These are phyloP conservation scores for Phytophthora sp. DNA, from an alignment of 352 stramenopile genomes.

Conservation along the genomic window DNA sequence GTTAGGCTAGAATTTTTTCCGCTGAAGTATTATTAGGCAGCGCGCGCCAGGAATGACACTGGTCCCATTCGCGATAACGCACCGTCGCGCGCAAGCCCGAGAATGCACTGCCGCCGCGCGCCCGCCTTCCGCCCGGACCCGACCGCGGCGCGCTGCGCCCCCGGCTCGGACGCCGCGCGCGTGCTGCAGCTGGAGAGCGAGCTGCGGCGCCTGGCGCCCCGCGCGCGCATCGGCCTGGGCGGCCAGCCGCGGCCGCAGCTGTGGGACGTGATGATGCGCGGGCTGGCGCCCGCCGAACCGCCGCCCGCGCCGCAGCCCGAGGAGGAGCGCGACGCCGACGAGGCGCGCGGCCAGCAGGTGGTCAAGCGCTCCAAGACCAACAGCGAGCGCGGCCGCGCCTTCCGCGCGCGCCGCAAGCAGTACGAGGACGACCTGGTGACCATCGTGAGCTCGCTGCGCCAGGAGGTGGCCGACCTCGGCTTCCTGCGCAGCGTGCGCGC, in stretches of 20 bases:
- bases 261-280: slow-evolving; percentile 28
- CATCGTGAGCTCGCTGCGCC: slow-evolving; percentile 44
- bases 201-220: not conserved
- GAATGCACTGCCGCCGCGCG: slow-evolving; percentile 8
- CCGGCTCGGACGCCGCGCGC: not conserved
- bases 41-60: not conserved
- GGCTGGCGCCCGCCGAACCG: slow-evolving; percentile 1
- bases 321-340: slow-evolving; percentile 3
- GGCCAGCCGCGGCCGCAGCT: slow-evolving; percentile 16
- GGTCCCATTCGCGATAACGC: slow-evolving; percentile 7
- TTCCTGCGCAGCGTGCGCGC: slow-evolving; percentile 47
- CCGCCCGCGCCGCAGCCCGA: not conserved
- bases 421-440: slow-evolving; percentile 48
- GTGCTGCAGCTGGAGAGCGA: slow-evolving; percentile 9
- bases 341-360: not conserved
- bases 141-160: too few relatives aligned
- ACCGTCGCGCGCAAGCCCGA: not conserved
- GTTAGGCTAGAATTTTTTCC: too few relatives aligned
- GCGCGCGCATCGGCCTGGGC: slow-evolving; percentile 2
- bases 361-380: slow-evolving; percentile 58
- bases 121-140: not conserved
- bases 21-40: slow-evolving; percentile 2
- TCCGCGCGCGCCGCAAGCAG: slow-evolving; percentile 57
- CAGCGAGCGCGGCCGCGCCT: slow-evolving; percentile 66
- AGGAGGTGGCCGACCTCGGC: slow-evolving; percentile 52